Evolutionary conservation across 805 yeast genomes (phyloP), one percentile per base, ranked within the genome.

Genomic region (Kuraishia capsulata): DNA sequence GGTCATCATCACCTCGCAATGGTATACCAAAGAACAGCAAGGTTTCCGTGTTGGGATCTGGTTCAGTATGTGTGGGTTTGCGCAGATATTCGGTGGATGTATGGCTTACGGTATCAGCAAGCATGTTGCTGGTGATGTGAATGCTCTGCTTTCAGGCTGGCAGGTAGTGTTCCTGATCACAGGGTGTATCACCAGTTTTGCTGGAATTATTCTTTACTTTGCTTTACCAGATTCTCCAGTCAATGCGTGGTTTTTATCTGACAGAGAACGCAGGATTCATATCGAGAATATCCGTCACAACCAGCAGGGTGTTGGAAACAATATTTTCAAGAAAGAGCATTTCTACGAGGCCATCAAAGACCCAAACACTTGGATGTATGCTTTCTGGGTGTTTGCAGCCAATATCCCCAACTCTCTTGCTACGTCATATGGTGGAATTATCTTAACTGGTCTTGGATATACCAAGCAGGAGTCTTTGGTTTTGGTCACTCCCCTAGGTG

Each of bases 401-500:
- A 47, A 29, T 14, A 65, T 70, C 26, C 65, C 69, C 6, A 69
- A 76, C 2, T 75, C 76, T 33, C 70, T 75, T 4, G 62, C 73
- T 18, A 71, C 73, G 34, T 67, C 76, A 1, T 74, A 73, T 45
- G 69, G 76, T 33, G 69, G 66, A 6, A 67, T 76, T 0, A 69
- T 73, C 32, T 73, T 74, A n/a, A 56, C 58, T 8, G 61, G 74
- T 8, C 71, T 73, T 47, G 78, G 78, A 3, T 73, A 69, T 45
- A 60, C 62, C 36, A 51, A 48, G 33, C 57, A 67, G 39, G 49
- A 64, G 38, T 62, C 76, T 4, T 71, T 77, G 2, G 50, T 72
- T 23, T 53, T 72, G 47, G 80, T 76, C 51, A 64, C 73, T 61
- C 82, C 83, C 3, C 69, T 73, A 30, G 81, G 82, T 46, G 68